Evolutionary conservation across 1,139 yeast species (phyloP), one percentile per base, ranked within the genome.

Genomic region (Wickerhamomyces sp.): DNA sequence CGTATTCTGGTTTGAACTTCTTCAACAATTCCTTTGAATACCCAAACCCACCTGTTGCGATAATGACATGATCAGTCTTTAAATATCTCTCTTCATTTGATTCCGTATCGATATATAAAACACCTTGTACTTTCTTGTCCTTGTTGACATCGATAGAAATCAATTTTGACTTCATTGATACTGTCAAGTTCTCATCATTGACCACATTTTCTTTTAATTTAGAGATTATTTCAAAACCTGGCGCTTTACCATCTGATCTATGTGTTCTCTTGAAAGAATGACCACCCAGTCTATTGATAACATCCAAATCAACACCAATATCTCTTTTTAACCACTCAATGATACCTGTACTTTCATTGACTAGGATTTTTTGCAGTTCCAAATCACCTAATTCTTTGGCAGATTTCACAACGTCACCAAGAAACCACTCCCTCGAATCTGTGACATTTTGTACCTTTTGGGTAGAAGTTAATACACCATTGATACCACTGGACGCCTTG

Each of bases 401-500:
- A 6, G 93, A 80, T 41, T 71, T 74, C 44, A 79, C 62, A 1
- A 93, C 80, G 58, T 85, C 91, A n/a, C 76, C 66, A 50, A 78
- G 76, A 59, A 86, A 86, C 46, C 70, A 68, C 34, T 77, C 78
- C 2, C 76, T 76, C 2, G 81, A 69, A 58, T 86, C 95, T 23
- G 63, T 59, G 37, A 83, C 74, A 6, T 69, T 61, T 36, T 73
- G 64, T 27, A 67, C 58, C 26, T 71, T 66, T 60, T 87, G 93
- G 1, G 89, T 76, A 18, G 76, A 60, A 0, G 94, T 82, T 34
- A 74, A 68, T 1, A 88, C 81, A 18, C 93, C 95, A 62, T 84
- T 86, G 55, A 87, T 86, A 27, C 95, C 95, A 23, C 88, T 79
- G 0, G 91, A 83, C 1, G 95, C 95, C 62, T 84, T 84, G 29